These are phyloP conservation scores for Daedaleopsis nitida DNA, from an alignment of 768 basidiomycete species.

Conservation along the genomic window DNA sequence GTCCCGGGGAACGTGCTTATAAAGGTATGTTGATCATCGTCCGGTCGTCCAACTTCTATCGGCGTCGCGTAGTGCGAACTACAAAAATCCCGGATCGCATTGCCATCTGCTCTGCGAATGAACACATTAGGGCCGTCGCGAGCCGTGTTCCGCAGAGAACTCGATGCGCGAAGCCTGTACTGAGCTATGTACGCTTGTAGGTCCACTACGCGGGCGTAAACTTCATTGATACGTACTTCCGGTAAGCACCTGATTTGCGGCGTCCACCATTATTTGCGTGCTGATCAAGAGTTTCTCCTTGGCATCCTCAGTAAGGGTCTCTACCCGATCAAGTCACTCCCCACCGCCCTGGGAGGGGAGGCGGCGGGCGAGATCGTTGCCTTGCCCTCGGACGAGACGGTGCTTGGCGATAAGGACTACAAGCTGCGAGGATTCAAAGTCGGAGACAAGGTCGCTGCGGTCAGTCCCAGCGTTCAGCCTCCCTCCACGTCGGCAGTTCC, in stretches of 20 bases:
- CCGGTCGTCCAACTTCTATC: neutral
- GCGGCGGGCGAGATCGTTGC: slow-evolving; percentile 73
- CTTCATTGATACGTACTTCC: slow-evolving; percentile 83
- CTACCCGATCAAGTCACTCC: slow-evolving; percentile 59
- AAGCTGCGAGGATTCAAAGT: slow-evolving; percentile 63
- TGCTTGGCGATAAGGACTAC: slow-evolving; percentile 62
- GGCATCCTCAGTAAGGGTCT: slow-evolving; percentile 51
- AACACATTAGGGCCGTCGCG: too few species aligned
- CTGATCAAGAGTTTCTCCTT: neutral
- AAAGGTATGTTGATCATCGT: slow-evolving; percentile 33
- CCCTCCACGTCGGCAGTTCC: neutral
- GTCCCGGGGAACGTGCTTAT: slow-evolving; percentile 61
- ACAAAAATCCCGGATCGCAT: too few species aligned
- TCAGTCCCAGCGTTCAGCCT: slow-evolving; percentile 29
- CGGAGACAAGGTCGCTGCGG: slow-evolving; percentile 70
- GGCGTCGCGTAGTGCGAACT: neutral
- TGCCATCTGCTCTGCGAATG: too few species aligned
- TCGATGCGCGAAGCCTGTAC: neutral
- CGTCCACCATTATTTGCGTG: neutral
- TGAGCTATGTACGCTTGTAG: slow-evolving; percentile 36
- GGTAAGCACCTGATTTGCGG: slow-evolving; percentile 43
- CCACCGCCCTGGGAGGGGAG: slow-evolving; percentile 76
- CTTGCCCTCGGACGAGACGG: slow-evolving; percentile 65
- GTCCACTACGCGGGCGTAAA: slow-evolving; percentile 81
- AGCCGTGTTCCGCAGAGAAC: too few species aligned